Base-by-base conservation (phyloP, 2,329 filamentous ascomycete species). In the Colletotrichum sp. region DNA sequence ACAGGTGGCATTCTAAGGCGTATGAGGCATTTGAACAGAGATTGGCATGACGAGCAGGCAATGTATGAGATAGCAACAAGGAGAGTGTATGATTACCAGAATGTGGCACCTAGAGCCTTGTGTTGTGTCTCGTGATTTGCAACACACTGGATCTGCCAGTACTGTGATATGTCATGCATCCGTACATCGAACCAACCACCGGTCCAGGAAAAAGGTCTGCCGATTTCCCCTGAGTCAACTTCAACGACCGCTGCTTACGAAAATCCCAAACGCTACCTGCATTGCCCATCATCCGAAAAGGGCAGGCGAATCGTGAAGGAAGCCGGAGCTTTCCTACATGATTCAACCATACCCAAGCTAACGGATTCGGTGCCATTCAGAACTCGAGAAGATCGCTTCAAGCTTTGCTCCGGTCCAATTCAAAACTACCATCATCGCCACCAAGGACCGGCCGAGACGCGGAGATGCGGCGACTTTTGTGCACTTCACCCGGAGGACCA, bases 21-120 rank as follows among this genome's bases (percentile, higher is more conserved):
- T 48, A 12, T 4, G 0, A 7, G 9, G 10, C 9, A 12, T 6
- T 7, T 48, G 10, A 52, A 2, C 6, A 52, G 10, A 8, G 0
- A 8, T 10, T 8, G 44, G 44, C 0, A 12, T 48, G 9, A 1
- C 1, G 0, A 48, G 5, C 18, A 52, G 1, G 10, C 1, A 52
- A 2, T 52, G 4, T n/a, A n/a, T 1, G 12, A 52, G 10, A 22
- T 3, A 52, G n/a, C 10, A 24, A 52, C 2, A 13, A 52, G n/a
- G 18, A 22, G 4, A 8, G 0, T 13, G 13, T 13, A 13, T 4
- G 6, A 22, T 22, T 7, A 22, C 12, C 6, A 52, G 10, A 8
- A 4, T 13, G 12, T 24, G 5, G n/a, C n/a, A 22, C n/a, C 6
- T 22, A 24, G n/a, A 52, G 12, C 12, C 1, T 22, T 48, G 10